A percentile compares a stretch with the other conserved stretches of the same genome.
phyloP scores from a whole-genome alignment of 2,329 filamentous ascomycete species.

The Fusarium sororula region DNA sequence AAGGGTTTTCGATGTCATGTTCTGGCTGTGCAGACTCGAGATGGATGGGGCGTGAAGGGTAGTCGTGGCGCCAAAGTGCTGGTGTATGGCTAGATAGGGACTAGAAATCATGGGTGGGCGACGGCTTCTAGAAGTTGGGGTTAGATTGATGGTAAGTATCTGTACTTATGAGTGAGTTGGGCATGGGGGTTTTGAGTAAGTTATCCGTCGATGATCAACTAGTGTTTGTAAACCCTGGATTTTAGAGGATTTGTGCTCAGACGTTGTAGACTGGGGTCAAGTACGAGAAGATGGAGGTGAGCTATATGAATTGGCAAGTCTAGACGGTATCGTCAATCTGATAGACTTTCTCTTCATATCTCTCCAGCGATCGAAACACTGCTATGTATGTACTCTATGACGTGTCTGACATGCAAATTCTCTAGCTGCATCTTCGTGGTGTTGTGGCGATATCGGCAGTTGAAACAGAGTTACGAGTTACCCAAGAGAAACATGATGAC shows the following conservation, averaged over 20 bases:
- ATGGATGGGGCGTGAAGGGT: constrained; percentile 16
- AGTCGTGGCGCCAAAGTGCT: constrained; percentile 4
- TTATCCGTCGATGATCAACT: background rate
- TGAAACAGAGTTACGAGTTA: constrained; percentile 10
- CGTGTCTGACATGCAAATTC: background rate
- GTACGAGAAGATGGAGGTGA: background rate
- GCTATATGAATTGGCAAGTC: background rate
- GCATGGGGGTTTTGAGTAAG: constrained; percentile 24
- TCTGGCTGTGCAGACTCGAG: background rate
- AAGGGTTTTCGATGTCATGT: background rate
- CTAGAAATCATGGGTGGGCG: background rate
- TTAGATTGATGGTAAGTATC: constrained; percentile 22
- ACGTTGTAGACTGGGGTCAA: background rate
- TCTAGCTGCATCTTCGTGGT: background rate
- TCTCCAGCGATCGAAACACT: background rate
- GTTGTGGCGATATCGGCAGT: constrained; percentile 7
- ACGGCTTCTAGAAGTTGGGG: constrained; percentile 19
- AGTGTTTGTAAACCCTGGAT: background rate
- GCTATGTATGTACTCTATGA: background rate
- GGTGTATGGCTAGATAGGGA: constrained; percentile 2
- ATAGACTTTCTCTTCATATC: background rate
- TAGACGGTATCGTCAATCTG: background rate
- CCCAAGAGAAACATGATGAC: background rate
- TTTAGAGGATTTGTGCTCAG: background rate
- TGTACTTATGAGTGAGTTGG: constrained; percentile 12